phyloP scores from a whole-genome alignment of 768 basidiomycete genomes.

The Naganishia vishniacii region DNA sequence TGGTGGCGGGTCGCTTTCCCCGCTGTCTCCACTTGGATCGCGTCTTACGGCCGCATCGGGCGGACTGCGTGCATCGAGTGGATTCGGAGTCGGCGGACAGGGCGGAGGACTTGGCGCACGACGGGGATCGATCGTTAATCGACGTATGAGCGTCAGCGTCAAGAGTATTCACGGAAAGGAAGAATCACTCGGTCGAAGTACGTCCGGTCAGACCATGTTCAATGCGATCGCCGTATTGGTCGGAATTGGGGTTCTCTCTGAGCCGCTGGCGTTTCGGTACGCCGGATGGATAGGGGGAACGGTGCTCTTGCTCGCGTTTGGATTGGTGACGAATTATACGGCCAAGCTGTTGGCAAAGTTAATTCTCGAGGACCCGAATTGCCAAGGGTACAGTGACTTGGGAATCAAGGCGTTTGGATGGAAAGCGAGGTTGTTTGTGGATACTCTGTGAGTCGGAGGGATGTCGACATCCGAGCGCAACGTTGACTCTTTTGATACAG shows the following conservation, averaged over 20 bases:
- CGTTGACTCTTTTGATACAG: slow-evolving; percentile 56
- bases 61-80: slow-evolving; percentile 6
- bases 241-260: slow-evolving; percentile 82
- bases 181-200: slow-evolving; percentile 35
- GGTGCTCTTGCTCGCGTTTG: slow-evolving; percentile 67
- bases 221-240: slow-evolving; percentile 79
- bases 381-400: slow-evolving; percentile 83
- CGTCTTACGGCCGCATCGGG: not conserved
- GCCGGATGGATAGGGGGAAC: slow-evolving; percentile 82
- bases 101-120: not conserved
- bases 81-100: not conserved
- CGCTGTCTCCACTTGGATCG: slow-evolving; percentile 11
- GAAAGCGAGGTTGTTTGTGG: slow-evolving; percentile 55
- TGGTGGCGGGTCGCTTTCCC: not conserved
- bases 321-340: slow-evolving; percentile 81
- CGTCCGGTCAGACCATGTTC: slow-evolving; percentile 56
- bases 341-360: slow-evolving; percentile 79
- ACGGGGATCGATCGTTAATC: slow-evolving; percentile 6
- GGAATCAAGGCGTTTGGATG: slow-evolving; percentile 82
- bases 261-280: slow-evolving; percentile 84
- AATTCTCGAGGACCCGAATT: slow-evolving; percentile 62
- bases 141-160: slow-evolving; percentile 24
- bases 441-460: slow-evolving; percentile 37
- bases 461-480: not conserved
- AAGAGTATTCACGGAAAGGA: slow-evolving; percentile 15